A percentile compares a stretch with the other conserved stretches of the same genome.
Conservation (phyloP, 192 early-diverging fungal species). For the Gaertneriomyces semiglobifer region DNA sequence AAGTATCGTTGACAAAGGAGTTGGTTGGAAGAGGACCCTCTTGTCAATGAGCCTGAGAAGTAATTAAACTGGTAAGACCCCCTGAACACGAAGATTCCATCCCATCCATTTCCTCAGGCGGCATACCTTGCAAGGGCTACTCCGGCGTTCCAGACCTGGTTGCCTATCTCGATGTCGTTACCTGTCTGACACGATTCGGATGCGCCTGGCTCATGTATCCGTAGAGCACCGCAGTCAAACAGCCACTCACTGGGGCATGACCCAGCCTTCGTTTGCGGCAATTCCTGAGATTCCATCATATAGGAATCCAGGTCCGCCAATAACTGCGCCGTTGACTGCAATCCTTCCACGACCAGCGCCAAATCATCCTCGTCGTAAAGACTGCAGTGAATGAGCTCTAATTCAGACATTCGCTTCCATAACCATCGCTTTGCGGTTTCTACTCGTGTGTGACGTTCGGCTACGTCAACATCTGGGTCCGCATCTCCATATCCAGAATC, state of each 20-base stretch:
- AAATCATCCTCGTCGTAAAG: constrained; percentile 2
- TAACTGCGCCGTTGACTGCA: not conserved
- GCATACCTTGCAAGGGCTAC: constrained; percentile 4
- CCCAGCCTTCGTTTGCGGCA: not conserved
- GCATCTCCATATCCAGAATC: constrained; percentile 11
- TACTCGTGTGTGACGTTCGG: constrained; percentile 1
- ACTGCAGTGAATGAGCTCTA: constrained; percentile 4
- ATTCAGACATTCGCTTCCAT: constrained; percentile 11
- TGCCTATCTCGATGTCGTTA: constrained; percentile 21
- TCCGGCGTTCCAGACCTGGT: constrained; percentile 24
- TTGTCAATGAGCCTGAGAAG: constrained; percentile 7
- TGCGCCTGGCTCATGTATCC: constrained; percentile 12
- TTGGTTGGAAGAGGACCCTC: not conserved
- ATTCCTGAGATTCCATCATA: not conserved
- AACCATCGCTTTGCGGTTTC: constrained; percentile 14
- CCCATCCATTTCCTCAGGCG: no score
- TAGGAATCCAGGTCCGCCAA: not conserved
- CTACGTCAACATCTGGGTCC: not conserved
- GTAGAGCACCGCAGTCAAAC: constrained; percentile 1
- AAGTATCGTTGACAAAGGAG: constrained; percentile 5
- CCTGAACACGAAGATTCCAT: no score
- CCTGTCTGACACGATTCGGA: not conserved
- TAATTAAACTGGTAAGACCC: no score
- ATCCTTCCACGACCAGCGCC: not conserved
- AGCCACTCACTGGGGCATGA: not conserved